Evolutionary conservation across 1,284 basidiomycete genomes (phyloP).

Genomic region (Moesziomyces sp.): DNA sequence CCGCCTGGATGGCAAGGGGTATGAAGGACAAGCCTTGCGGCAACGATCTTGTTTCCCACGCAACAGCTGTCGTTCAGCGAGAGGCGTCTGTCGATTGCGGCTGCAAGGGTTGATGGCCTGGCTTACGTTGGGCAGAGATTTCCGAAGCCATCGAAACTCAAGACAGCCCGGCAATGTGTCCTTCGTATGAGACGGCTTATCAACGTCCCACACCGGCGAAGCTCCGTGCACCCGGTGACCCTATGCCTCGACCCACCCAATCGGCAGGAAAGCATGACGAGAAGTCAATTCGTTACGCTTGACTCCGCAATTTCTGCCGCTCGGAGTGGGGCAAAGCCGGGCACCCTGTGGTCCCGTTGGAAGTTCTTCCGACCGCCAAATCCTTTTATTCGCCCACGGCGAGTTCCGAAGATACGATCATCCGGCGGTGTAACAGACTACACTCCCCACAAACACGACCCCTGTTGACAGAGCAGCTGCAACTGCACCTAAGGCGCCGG

Average conservation of each 20-base stretch:
- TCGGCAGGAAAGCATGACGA: not conserved
- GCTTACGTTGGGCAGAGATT: not conserved
- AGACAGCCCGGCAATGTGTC: no score
- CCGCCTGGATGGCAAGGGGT: no score
- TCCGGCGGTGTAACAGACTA: not conserved
- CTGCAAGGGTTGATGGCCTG: no score
- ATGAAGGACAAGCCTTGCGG: no score
- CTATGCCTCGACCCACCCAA: not conserved
- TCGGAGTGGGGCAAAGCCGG: not conserved
- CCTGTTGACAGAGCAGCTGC: not conserved
- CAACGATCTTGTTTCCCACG: no score
- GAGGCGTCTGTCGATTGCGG: no score
- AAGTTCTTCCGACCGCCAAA: not conserved
- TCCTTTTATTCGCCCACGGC: not conserved
- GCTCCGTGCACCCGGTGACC: not conserved
- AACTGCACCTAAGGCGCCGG: no score
- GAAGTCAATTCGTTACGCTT: no score
- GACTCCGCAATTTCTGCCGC: no score
- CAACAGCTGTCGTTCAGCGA: no score
- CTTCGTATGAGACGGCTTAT: not conserved
- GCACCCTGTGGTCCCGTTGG: not conserved
- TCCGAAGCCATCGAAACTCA: not conserved
- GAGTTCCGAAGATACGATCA: no score
- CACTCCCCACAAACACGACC: not conserved
- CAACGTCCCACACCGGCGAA: not conserved